Conservation (phyloP, 1,284 basidiomycete species). For the Trametes polyzona region DNA sequence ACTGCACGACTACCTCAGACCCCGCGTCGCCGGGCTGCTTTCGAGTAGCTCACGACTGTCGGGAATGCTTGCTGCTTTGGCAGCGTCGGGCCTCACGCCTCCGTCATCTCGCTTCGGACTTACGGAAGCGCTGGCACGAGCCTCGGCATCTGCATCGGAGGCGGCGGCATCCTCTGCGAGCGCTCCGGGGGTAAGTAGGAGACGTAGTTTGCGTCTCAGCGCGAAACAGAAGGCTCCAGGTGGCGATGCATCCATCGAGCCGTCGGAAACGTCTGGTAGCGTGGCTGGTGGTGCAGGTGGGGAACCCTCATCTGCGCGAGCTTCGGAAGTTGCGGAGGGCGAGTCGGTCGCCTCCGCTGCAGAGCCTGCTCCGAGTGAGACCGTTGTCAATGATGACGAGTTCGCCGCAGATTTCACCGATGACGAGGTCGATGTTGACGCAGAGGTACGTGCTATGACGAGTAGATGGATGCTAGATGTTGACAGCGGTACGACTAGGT, state of each 20-base stretch:
- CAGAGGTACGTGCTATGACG: slow-evolving; percentile 48
- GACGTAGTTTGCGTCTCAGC: slow-evolving; percentile 84
- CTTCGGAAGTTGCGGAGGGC: slow-evolving; percentile 34
- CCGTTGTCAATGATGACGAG: slow-evolving; percentile 62
- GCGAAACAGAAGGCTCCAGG: slow-evolving; percentile 58
- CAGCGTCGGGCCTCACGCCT: slow-evolving; percentile 71
- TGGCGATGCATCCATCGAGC: slow-evolving; percentile 28
- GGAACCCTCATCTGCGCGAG: slow-evolving; percentile 30
- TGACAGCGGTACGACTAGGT: slow-evolving; percentile 45
- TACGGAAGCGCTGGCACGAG: slow-evolving; percentile 33
- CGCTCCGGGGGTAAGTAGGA: slow-evolving; percentile 49
- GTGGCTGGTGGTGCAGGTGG: slow-evolving; percentile 21
- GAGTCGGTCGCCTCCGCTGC: slow-evolving; percentile 30
- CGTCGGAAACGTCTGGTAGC: slow-evolving; percentile 27
- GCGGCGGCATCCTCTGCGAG: slow-evolving; percentile 40
- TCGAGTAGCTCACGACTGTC: slow-evolving; percentile 74
- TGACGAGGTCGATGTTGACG: slow-evolving; percentile 75
- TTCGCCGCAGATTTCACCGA: slow-evolving; percentile 74
- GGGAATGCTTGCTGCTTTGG: slow-evolving; percentile 89
- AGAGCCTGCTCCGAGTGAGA: slow-evolving; percentile 52
- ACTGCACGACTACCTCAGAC: slow-evolving; percentile 91
- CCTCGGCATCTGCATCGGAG: slow-evolving; percentile 39
- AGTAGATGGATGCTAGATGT: background rate
- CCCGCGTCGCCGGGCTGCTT: slow-evolving; percentile 80
- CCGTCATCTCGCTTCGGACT: slow-evolving; percentile 38